Evolutionary conservation across 176 grass and related monocot genomes (phyloP).

Genomic region (Oryza coarctata): DNA sequence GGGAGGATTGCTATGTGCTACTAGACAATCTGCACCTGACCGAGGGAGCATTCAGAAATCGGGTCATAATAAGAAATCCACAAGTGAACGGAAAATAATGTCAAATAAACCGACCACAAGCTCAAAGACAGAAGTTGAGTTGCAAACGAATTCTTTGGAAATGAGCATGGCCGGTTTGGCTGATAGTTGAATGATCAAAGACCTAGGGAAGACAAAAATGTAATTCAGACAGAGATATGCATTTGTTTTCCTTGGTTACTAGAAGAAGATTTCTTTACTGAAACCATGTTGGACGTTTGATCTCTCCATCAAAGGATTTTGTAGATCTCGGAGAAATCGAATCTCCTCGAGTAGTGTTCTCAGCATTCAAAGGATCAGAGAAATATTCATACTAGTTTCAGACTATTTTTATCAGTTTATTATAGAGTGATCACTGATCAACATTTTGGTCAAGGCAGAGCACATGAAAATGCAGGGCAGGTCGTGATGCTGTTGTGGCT

Average conservation of each 20-base stretch:
- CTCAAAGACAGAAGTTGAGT: background rate
- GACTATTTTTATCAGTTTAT: background rate
- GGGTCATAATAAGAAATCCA: background rate
- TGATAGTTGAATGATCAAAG: background rate
- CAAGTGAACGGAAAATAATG: background rate
- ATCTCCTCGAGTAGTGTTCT: slow-evolving; percentile 21
- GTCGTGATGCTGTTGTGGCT: background rate
- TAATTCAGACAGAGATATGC: background rate
- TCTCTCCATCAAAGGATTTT: background rate
- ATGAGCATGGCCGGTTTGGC: background rate
- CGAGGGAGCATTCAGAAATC: background rate
- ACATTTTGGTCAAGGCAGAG: background rate
- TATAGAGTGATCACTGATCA: background rate
- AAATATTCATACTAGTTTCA: background rate
- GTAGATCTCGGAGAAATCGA: background rate
- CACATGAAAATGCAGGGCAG: background rate
- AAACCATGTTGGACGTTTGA: background rate
- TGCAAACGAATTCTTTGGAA: background rate
- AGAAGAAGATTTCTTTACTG: slow-evolving; percentile 11
- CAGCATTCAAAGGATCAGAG: background rate
- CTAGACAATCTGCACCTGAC: background rate
- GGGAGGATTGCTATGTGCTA: background rate
- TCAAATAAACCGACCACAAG: background rate
- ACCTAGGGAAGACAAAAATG: background rate
- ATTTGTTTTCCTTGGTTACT: background rate